Conservation (phyloP, 306 rosid species). For the Carpinus fangiana region DNA sequence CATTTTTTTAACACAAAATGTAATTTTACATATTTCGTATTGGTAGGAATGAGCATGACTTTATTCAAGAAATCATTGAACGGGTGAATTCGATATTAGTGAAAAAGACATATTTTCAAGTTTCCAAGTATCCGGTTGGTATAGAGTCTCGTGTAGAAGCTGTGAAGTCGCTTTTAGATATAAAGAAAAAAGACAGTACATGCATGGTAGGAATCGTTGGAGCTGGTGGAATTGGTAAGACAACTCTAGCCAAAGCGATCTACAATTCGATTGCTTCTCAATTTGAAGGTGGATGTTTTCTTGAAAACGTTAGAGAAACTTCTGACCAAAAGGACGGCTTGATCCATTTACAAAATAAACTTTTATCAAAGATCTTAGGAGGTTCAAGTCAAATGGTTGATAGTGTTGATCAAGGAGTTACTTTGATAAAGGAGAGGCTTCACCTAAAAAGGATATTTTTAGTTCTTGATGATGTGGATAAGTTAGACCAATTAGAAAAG, state of each 20-base stretch:
- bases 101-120: not conserved
- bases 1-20: too few species aligned
- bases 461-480: not conserved
- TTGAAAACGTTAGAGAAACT: not conserved
- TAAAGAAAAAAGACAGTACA: constrained; percentile 4
- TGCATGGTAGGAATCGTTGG: constrained; percentile 36
- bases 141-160: constrained; percentile 11
- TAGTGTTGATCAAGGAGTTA: not conserved
- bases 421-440: not conserved
- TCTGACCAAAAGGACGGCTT: not conserved
- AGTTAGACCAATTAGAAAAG: not conserved
- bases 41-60: not conserved
- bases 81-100: too few species aligned
- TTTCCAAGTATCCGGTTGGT: constrained; percentile 25
- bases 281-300: not conserved
- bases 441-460: not conserved
- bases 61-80: not conserved
- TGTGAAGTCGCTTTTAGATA: not conserved
- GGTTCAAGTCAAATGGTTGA: not conserved
- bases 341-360: not conserved
- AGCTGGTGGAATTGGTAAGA: constrained; percentile 36
- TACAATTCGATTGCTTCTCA: not conserved
- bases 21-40: too few species aligned
- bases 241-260: constrained; percentile 35
- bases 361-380: not conserved